Evolutionary conservation across 202 grass and related monocot genomes (phyloP), one percentile per base, ranked within the genome.

Genomic region (Elaeis oleifera): DNA sequence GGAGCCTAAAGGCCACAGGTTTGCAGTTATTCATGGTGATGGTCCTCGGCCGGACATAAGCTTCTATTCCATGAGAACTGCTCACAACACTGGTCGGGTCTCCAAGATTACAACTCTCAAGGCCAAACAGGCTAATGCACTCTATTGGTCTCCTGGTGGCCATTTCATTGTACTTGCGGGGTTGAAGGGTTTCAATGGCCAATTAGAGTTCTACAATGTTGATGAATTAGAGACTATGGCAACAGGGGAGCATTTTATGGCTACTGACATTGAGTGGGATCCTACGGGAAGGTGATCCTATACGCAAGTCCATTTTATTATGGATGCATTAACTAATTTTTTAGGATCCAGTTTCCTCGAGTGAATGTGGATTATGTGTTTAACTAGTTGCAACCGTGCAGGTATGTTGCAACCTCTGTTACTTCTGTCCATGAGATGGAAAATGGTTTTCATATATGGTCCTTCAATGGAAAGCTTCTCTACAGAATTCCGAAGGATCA

Each of bases 381-480:
- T 4, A 44, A 56, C 7, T 61, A 36, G 31, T 27, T 61, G 22
- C 51, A 58, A 11, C 20, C 1, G 56, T 82, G 24, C 64, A 95
- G 86, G 54, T 95, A 84, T 72, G 62, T 90, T 14, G 86, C 78
- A 23, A 90, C 83, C 54, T 74, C 83, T 44, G 86, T 95, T 57
- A 90, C 90, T 53, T 95, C 80, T 14, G 90, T 95, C 31, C 86
- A 90, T 80, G 90, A 95, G 63, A 95, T 95, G 90, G 83, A 95
- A 63, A 95, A 90, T 14, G 90, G 86, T 62, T 95, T 95, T 55
- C 65, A 80, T 61, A 82, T 87, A 61, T 95, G 90, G 90, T 84
- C 90, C 6, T 90, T 95, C 64, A 87, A 69, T 60, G 86, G 83
- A 55, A 95, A 87, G 72, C 75, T 78, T 62, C 81, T 95, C 36